phyloP scores from a whole-genome alignment of 1,284 basidiomycete genomes.

The Kalmanozyma brasiliensis region DNA sequence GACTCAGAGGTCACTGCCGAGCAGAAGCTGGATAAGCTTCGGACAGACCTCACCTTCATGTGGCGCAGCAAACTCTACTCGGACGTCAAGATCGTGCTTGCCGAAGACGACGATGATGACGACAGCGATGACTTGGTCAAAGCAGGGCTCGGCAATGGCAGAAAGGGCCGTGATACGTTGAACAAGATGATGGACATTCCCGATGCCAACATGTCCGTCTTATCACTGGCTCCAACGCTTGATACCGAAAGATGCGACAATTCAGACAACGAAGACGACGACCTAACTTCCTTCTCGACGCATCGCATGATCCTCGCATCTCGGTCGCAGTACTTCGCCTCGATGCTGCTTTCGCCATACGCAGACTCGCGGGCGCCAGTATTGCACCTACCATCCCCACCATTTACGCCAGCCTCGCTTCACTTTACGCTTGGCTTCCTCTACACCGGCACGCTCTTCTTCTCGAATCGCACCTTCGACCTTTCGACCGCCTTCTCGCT shows the following conservation, averaged over 20 bases:
- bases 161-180: not conserved
- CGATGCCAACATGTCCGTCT: slow-evolving; percentile 49
- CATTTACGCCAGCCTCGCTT: slow-evolving; percentile 91
- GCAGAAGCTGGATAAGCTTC: slow-evolving; percentile 84
- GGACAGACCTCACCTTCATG: slow-evolving; percentile 67
- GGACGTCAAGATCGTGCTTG: slow-evolving; percentile 57
- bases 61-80: slow-evolving; percentile 64
- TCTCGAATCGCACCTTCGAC: slow-evolving; percentile 92
- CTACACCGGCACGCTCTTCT: slow-evolving; percentile 91
- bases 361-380: slow-evolving; percentile 42
- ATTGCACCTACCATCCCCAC: slow-evolving; percentile 72
- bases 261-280: slow-evolving; percentile 48
- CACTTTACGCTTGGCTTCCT: slow-evolving; percentile 94
- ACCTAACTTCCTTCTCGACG: slow-evolving; percentile 75
- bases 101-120: slow-evolving; percentile 37
- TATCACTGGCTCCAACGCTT: slow-evolving; percentile 45
- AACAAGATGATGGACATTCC: slow-evolving; percentile 45
- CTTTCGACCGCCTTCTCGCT: slow-evolving; percentile 90
- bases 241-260: slow-evolving; percentile 38
- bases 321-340: slow-evolving; percentile 86
- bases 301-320: slow-evolving; percentile 92
- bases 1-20: slow-evolving; percentile 73
- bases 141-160: not conserved
- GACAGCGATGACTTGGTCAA: slow-evolving; percentile 1
- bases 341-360: slow-evolving; percentile 78